Evolutionary conservation across 192 early-diverging fungal species (phyloP).

Genomic region (Coemansia sp.): DNA sequence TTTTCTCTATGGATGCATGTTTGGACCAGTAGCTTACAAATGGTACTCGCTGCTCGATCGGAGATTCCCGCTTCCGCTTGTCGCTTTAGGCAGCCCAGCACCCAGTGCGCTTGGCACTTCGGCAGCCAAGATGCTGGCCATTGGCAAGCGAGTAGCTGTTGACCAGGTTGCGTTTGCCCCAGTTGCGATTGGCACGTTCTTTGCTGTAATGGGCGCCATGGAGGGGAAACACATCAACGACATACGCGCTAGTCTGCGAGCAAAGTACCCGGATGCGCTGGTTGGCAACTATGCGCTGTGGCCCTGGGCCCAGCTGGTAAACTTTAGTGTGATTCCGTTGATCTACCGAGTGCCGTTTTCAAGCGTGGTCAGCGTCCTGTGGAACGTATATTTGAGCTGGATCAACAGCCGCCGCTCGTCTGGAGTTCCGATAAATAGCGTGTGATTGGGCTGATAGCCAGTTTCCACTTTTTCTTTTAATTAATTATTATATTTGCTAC

Average conservation of each 20-base stretch:
- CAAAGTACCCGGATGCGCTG: constrained; percentile 20
- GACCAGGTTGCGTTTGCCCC: constrained; percentile 70
- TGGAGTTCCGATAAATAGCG: too few species aligned
- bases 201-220: constrained; percentile 58
- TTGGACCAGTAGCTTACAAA: constrained; percentile 62
- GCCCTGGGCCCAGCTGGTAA: constrained; percentile 70
- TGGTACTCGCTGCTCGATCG: constrained; percentile 68
- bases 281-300: constrained; percentile 52
- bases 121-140: constrained; percentile 10
- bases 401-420: constrained; percentile 43
- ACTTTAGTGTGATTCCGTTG: constrained; percentile 69
- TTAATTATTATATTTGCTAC: neutral
- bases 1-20: constrained; percentile 62
- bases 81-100: neutral
- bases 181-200: constrained; percentile 62
- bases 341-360: constrained; percentile 66
- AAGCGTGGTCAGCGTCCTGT: constrained; percentile 62
- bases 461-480: neutral
- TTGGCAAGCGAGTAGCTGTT: constrained; percentile 54
- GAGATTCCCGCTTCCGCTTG: constrained; percentile 53
- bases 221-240: constrained; percentile 55
- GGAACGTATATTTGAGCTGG: constrained; percentile 71
- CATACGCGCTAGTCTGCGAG: constrained; percentile 56
- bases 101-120: neutral
- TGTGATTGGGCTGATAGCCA: neutral